Evolutionary conservation across 768 basidiomycete genomes (phyloP).

Genomic region (Agrocybe pediades): DNA sequence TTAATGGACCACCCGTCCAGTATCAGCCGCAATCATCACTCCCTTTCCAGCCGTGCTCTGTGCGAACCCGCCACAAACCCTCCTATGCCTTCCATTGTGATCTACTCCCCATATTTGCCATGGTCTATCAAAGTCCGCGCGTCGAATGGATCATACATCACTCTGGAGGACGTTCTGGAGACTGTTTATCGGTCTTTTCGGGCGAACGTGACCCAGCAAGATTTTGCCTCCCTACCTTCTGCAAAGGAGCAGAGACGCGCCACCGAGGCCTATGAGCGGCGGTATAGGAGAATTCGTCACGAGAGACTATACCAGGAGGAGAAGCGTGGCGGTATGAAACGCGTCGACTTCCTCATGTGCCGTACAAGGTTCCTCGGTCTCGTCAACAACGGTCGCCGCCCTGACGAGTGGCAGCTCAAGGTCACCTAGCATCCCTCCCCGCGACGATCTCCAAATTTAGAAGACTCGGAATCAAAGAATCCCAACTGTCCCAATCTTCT

Average conservation of each 20-base stretch:
- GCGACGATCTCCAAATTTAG: neutral
- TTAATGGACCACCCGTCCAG: slow-evolving; percentile 29
- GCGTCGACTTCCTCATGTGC: slow-evolving; percentile 60
- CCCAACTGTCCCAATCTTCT: neutral
- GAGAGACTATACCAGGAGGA: slow-evolving; percentile 42
- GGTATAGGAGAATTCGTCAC: slow-evolving; percentile 40
- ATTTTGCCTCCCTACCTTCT: slow-evolving; percentile 42
- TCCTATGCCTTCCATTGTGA: slow-evolving; percentile 26
- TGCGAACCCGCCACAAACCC: slow-evolving; percentile 36
- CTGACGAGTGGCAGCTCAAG: slow-evolving; percentile 14
- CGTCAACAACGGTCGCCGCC: slow-evolving; percentile 20
- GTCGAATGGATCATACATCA: slow-evolving; percentile 27
- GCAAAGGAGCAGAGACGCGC: slow-evolving; percentile 37
- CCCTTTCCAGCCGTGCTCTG: slow-evolving; percentile 25
- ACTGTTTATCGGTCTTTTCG: slow-evolving; percentile 23
- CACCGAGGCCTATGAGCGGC: slow-evolving; percentile 45
- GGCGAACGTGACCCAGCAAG: slow-evolving; percentile 29
- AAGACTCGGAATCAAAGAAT: neutral
- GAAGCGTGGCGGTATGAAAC: slow-evolving; percentile 51
- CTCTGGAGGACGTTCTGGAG: slow-evolving; percentile 38
- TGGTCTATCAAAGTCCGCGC: slow-evolving; percentile 38
- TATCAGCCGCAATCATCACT: slow-evolving; percentile 22
- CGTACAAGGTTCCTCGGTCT: slow-evolving; percentile 48
- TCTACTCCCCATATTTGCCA: slow-evolving; percentile 31
- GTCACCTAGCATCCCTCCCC: slow-evolving; percentile 6